These are phyloP conservation scores for Talaromyces borbonicus DNA, from an alignment of 495 filamentous ascomycete species.

Conservation along the genomic window DNA sequence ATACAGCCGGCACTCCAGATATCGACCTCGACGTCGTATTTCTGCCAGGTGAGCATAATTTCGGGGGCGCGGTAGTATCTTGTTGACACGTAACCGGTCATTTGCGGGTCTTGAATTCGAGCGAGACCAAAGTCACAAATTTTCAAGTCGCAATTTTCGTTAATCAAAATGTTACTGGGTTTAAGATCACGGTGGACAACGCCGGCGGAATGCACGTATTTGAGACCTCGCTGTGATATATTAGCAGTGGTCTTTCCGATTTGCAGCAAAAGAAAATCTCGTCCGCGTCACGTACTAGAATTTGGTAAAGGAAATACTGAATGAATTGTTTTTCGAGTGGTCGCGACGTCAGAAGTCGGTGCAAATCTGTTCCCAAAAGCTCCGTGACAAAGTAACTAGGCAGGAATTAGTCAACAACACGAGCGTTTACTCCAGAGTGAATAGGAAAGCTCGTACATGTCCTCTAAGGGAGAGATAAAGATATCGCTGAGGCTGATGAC, in stretches of 20 bases:
- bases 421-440: not conserved
- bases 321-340: conserved; percentile 99
- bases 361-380: conserved; percentile 90
- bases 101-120: conserved; percentile 98
- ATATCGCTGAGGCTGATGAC: conserved; percentile 98
- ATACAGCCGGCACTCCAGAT: conserved; percentile 99
- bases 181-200: conserved; percentile 97
- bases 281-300: conserved; percentile 51
- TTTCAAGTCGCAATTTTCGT: conserved; percentile 98
- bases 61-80: conserved; percentile 97
- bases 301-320: conserved; percentile 99
- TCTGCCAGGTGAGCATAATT: conserved; percentile 99
- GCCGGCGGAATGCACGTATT: conserved; percentile 98
- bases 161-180: conserved; percentile 96
- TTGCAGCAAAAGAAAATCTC: not conserved
- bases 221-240: conserved; percentile 69
- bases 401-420: conserved; percentile 12
- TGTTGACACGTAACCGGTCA: conserved; percentile 98
- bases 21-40: conserved; percentile 98
- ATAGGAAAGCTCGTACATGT: conserved; percentile 63
- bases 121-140: conserved; percentile 98
- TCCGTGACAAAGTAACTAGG: conserved; percentile 94
- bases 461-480: conserved; percentile 97
- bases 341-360: conserved; percentile 87
- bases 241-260: conserved; percentile 17